Evolutionary conservation across 768 basidiomycete genomes (phyloP), one percentile per base, ranked within the genome.

Genomic region (Termitomyces sp.): DNA sequence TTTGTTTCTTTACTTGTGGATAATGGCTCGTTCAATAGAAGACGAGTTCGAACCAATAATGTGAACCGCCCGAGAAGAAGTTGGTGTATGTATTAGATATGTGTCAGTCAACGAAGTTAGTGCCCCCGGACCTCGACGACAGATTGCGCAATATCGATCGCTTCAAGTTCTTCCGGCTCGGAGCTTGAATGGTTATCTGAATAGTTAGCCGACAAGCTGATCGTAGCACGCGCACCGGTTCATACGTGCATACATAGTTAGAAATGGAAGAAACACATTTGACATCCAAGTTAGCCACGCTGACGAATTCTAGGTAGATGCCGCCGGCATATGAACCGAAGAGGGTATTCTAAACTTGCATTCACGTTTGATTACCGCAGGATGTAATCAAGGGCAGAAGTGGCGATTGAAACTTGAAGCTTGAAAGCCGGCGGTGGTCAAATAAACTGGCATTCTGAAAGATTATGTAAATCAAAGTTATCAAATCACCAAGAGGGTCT

Each of bases 271-370:
- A 32, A 20, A 32, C 28, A 32, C 13, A 32, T 43, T n/a, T 54
- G 52, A 54, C 52, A 43, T 30, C n/a, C 18, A 6, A 30, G n/a
- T 43, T 43, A 10, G 52, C 40, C 28, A 41, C 18, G 38, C 18
- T n/a, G 38, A 52, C 50, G 36, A 35, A 9, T 38, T 52, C 36
- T 23, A 28, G 38, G 52, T 40, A 43, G 52, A 41, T 54, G 12
- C 52, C 52, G 52, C 28, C 52, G 52, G 52, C 28, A 54, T 32
- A 28, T 20, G 52, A 43, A 43, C 40, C 52, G 52, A 54, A 54
- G n/a, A 54, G 52, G 18, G 28, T 41, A 41, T 41, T 41, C 26
- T n/a, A n/a, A 54, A 41, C 12, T 40, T 30, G 40, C 52, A 43
- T 20, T 41, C 40, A 30, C 28, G 40, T 54, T 54, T 54, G 40